phyloP scores from a whole-genome alignment of 2,329 filamentous ascomycete genomes.

The Fusarium circinatum region DNA sequence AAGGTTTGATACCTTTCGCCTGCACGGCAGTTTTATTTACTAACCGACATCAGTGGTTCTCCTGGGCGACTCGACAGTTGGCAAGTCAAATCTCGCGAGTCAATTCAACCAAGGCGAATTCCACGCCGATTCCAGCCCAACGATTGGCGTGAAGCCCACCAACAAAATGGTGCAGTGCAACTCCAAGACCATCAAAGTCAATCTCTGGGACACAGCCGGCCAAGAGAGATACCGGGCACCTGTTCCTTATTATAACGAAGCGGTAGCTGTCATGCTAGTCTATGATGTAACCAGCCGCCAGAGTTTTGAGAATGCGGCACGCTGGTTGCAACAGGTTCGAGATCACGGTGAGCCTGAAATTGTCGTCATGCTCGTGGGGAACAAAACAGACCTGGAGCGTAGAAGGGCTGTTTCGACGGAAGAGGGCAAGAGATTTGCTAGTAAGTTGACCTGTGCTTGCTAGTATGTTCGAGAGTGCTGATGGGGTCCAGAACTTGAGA shows the following conservation, averaged over 20 bases:
- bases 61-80: not conserved
- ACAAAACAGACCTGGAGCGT: slow-evolving; percentile 2
- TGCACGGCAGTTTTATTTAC: accelerated
- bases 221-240: not conserved
- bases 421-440: not conserved
- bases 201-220: slow-evolving; percentile 7
- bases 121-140: not conserved
- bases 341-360: not conserved
- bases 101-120: slow-evolving; percentile 3
- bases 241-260: not conserved
- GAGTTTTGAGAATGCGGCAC: not conserved
- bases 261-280: not conserved
- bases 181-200: not conserved
- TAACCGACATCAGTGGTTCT: not conserved
- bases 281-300: slow-evolving; percentile 3
- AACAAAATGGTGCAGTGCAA: not conserved
- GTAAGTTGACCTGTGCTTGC: not conserved
- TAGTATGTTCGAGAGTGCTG: accelerated
- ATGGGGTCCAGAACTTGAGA: not conserved
- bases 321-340: not conserved
- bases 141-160: not conserved
- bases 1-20: not conserved
- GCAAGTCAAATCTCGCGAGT: slow-evolving; percentile 6
- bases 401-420: not conserved
- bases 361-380: not conserved